A percentile compares a stretch with the other conserved stretches of the same genome.
phyloP scores from a whole-genome alignment of 768 basidiomycete species.

The Leccinum imitatum region DNA sequence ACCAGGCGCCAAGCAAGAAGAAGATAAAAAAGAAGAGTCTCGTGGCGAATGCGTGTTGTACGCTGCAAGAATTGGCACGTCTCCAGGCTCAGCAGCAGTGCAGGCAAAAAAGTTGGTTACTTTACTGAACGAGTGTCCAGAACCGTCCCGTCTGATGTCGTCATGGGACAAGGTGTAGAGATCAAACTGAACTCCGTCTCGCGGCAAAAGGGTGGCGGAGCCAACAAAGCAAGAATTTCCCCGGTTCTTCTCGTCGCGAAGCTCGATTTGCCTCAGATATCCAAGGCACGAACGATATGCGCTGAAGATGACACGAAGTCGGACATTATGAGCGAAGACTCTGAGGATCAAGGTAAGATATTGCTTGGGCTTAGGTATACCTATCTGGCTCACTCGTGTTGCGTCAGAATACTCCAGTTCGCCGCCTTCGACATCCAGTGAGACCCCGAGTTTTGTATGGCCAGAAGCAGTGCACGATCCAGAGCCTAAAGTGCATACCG shows the following conservation, averaged over 20 bases:
- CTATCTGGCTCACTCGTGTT: background rate
- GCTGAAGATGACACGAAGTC: background rate
- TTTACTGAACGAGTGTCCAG: background rate
- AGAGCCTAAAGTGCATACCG: constrained; percentile 14
- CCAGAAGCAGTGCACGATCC: constrained; percentile 4
- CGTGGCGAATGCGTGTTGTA: constrained; percentile 50
- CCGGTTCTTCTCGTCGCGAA: constrained; percentile 21
- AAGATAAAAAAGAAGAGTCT: constrained; percentile 55
- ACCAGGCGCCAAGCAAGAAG: constrained; percentile 60
- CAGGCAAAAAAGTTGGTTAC: constrained; percentile 42
- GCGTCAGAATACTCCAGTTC: constrained; percentile 12
- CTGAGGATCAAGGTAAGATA: constrained; percentile 15
- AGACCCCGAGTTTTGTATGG: constrained; percentile 13
- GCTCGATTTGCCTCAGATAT: constrained; percentile 14
- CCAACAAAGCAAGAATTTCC: constrained; percentile 10
- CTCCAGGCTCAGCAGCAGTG: constrained; percentile 42
- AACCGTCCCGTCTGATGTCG: constrained; percentile 9
- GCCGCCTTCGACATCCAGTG: constrained; percentile 11
- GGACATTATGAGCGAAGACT: constrained; percentile 1
- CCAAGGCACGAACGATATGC: background rate
- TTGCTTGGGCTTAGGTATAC: background rate
- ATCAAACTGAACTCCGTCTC: constrained; percentile 41
- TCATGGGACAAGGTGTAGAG: constrained; percentile 37
- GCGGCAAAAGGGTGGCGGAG: constrained; percentile 8
- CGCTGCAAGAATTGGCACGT: constrained; percentile 53